These are phyloP conservation scores for Oryza rufipogon DNA, from an alignment of 176 grass and related monocot genomes.

Conservation along the genomic window DNA sequence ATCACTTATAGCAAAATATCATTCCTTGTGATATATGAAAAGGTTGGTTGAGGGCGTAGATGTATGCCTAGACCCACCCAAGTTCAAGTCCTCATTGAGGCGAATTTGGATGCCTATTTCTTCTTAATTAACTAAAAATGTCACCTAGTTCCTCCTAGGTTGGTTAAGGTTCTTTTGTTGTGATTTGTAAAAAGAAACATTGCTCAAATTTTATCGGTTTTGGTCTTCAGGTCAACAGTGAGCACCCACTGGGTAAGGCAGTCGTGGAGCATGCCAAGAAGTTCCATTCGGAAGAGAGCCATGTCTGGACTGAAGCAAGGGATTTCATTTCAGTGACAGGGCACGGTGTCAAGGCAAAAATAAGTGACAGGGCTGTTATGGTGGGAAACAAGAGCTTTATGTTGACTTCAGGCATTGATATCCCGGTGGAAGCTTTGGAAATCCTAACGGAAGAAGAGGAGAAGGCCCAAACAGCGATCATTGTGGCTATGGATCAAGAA, in stretches of 20 bases:
- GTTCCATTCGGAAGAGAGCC: slow-evolving; percentile 57
- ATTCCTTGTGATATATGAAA: neutral
- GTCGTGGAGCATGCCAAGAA: slow-evolving; percentile 80
- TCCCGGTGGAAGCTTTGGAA: slow-evolving; percentile 66
- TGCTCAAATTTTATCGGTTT: slow-evolving; percentile 12
- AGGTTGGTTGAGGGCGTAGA: neutral
- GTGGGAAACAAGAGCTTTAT: slow-evolving; percentile 92
- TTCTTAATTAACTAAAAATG: too few species aligned
- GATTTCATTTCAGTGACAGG: slow-evolving; percentile 85
- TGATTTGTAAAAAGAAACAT: neutral
- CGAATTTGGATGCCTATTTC: too few species aligned
- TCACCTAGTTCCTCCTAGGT: too few species aligned
- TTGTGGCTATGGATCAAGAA: slow-evolving; percentile 72
- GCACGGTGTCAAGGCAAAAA: slow-evolving; percentile 67
- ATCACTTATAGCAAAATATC: neutral
- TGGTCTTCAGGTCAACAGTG: slow-evolving; percentile 77
- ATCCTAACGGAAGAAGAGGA: slow-evolving; percentile 78
- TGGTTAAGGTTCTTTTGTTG: too few species aligned
- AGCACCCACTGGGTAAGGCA: slow-evolving; percentile 87
- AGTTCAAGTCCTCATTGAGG: too few species aligned
- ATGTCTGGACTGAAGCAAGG: slow-evolving; percentile 66
- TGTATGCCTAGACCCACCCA: too few species aligned
- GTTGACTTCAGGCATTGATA: slow-evolving; percentile 54
- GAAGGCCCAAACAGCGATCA: slow-evolving; percentile 73
- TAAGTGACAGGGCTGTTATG: slow-evolving; percentile 54